Evolutionary conservation across 2,329 filamentous ascomycete genomes (phyloP), one percentile per base, ranked within the genome.

Genomic region (Dryadomyces sulphureus): DNA sequence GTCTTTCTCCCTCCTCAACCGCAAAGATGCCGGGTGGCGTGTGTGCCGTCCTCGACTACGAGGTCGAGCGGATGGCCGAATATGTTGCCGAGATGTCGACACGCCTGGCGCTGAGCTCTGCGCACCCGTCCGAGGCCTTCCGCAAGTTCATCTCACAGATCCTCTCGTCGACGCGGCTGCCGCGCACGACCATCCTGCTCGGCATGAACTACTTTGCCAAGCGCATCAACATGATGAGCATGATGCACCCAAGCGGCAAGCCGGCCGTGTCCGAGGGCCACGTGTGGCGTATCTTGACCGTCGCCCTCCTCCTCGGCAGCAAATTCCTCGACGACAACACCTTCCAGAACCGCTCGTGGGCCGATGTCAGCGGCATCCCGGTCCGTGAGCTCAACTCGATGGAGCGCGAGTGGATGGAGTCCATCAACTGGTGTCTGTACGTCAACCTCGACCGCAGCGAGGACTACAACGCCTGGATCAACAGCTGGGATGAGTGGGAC

Each of bases 301-400:
- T 90, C 34, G 79, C 84, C 7, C 68, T 95, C 48, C 74, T 95
- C 44, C 72, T 95, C 45, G 89, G 87, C 49, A 94, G 87, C 77
- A 95, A 95, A 67, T 95, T 94, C 58, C 70, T 94, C 54, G 89
- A 95, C 58, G 89, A 94, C 70, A 94, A 94, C 65, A 95, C 89
- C 6, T 95, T 95, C 65, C 89, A 94, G 71, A 95, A 94, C 66
- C 83, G 86, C 46, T 94, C 89, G 1, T 95, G 89, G 89, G 86
- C 89, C 5, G 89, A 95, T 59, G 89, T 95, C 45, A 94, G 87
- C 63, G 86, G 85, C 50, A 94, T 95, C 54, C 72, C 81, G 27
- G 87, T 94, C 19, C 65, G 74, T 3, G 87, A 94, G 58, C 72
- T 95, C 54, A 94, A 94, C 65, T 70, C 73, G 49, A 75, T 94